Base-by-base conservation (phyloP, 148 eudicot species). In the Rhododendron kiyosumense region DNA sequence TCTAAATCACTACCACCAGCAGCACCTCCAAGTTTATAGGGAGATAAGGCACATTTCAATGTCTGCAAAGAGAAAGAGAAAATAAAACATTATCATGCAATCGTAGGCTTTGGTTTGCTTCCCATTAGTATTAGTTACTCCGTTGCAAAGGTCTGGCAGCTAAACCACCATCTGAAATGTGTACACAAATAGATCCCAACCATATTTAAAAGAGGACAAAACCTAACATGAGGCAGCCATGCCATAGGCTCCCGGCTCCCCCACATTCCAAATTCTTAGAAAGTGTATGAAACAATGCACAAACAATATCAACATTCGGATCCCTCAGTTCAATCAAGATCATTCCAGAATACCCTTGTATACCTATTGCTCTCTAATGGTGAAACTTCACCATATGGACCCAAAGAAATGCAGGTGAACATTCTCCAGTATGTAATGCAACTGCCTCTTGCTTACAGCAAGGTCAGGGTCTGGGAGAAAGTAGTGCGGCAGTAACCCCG, bases 1-100 rank as follows among this genome's bases (percentile, higher is more conserved):
- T 97, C 98, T 91, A 97, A 97, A 92, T 97, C 99, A 91, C 98
- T 94, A 74, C 99, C 99, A 84, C 99, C 98, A n/a, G 98, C 93
- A 65, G 99, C 97, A 36, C 98, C 99, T 87, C 99, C 99, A 48
- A 97, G 94, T 90, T 94, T 93, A 91, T 93, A 97, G 8, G 99
- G 98, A 83, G 99, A 95, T 81, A 95, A 92, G 71, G 99, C 98
- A 91, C 92, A 94, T 89, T 94, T 97, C 84, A 97, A 86, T 79
- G 98, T 95, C 99, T 97, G 94, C 87, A 86, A 22, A 85, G 30
- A 71, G 71, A 32, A 26, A 45, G 43, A 18, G 63, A 51, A 69
- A 82, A 74, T 30, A 26, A n/a, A 81, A 57, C 63, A 79, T 59
- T 65, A 54, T 76, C 43, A 81, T 14, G 28, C 45, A 85, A n/a